Evolutionary conservation across 768 basidiomycete genomes (phyloP), one percentile per base, ranked within the genome.

Genomic region (Cubamyces sp.): DNA sequence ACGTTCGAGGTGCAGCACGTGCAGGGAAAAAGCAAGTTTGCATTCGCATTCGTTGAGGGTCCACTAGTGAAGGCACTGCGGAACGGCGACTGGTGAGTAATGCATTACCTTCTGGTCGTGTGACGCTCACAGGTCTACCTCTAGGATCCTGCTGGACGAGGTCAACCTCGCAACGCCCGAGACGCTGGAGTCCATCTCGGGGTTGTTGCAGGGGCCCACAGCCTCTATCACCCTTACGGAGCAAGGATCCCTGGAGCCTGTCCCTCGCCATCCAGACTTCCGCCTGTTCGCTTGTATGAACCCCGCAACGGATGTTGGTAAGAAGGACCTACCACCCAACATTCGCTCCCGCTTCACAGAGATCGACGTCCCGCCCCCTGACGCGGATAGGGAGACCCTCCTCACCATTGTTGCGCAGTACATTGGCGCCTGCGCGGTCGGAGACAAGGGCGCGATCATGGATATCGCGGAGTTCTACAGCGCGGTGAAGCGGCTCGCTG

Each of bases 271-370:
- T 73, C 87, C 94, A 18, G 90, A 96, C 69, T 99, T 99, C 78
- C 91, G 96, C 19, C 81, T 98, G 5, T 98, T 98, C 70, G 95
- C 95, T 4, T 99, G 97, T 73, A 99, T 99, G 97, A 99, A 99
- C 71, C 97, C 97, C 5, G 97, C 97, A 0, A 99, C 96, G 3
- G 97, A 99, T 68, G 91, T 98, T 15, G 97, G 97, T 37, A 99
- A 98, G 79, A 97, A 95, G 69, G 96, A 98, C 69, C 87, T 99
- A 0, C 93, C 94, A 18, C 88, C 92, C 5, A 90, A 89, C 69
- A 91, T 98, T 51, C 87, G 96, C 39, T 85, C 90, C 11, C 87
- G 91, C 30, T 98, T 99, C 77, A 97, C 95, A 0, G 97, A 98
- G 73, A 86, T 98, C 56, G 94, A 95, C 71, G 96, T 98, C 0